Conservation (phyloP, 768 basidiomycete species). For the Melanogaster broomeanus region DNA sequence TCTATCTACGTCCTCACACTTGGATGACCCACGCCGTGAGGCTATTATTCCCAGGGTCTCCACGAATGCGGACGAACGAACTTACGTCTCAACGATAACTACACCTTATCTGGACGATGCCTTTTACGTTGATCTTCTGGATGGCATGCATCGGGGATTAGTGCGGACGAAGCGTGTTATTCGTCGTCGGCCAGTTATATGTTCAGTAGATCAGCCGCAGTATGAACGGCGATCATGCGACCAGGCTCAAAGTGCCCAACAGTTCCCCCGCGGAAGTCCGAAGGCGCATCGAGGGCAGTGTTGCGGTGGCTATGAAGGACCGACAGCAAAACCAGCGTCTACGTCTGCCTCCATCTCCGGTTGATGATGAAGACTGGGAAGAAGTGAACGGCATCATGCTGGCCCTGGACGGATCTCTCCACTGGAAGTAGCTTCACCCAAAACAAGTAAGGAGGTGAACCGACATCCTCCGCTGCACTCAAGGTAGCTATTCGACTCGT, state of each 20-base stretch:
- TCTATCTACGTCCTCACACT: not conserved
- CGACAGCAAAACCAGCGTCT: not conserved
- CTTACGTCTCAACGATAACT: slow-evolving; percentile 14
- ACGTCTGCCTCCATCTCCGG: not conserved
- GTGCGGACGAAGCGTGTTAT: slow-evolving; percentile 27
- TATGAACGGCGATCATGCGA: slow-evolving; percentile 13
- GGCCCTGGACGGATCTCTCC: slow-evolving; percentile 6
- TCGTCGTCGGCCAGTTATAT: slow-evolving; percentile 4
- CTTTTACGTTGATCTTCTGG: not conserved
- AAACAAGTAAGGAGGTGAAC: not conserved
- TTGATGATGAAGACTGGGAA: not conserved
- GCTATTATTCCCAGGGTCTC: slow-evolving; percentile 11
- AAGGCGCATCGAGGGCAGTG: slow-evolving; percentile 1
- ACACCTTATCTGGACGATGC: slow-evolving; percentile 9
- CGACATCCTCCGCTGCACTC: not conserved
- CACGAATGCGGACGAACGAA: slow-evolving; percentile 12
- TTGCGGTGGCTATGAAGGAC: not conserved
- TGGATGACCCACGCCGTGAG: slow-evolving; percentile 1
- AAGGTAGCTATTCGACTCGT: not conserved
- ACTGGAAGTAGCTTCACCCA: not conserved
- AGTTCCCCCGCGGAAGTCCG: slow-evolving; percentile 18
- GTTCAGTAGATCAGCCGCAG: slow-evolving; percentile 5
- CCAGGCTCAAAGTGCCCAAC: not conserved
- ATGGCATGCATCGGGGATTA: slow-evolving; percentile 5
- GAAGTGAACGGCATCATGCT: not conserved